Percentiles rank a stretch among this genome's conserved stretches.
Conservation (phyloP, 2,329 filamentous ascomycete species). For the Exophiala spinifera region DNA sequence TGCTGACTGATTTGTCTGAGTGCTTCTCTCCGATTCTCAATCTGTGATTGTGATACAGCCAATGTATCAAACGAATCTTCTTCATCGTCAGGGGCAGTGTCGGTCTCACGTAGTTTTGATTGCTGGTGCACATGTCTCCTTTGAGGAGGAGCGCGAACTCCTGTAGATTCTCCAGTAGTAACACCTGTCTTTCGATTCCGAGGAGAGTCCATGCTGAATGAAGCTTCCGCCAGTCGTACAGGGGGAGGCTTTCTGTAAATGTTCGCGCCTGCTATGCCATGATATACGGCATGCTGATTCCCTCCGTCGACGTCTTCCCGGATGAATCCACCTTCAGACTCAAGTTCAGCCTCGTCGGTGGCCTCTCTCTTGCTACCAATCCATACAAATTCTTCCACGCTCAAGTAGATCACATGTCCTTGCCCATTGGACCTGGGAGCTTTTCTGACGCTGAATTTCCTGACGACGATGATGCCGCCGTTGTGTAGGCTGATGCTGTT, state of each 20-base stretch:
- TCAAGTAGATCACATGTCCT: constrained; percentile 29
- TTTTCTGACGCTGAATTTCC: constrained; percentile 28
- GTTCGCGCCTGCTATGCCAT: neutral
- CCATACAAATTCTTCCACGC: constrained; percentile 28
- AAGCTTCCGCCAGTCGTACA: neutral
- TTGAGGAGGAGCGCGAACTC: neutral
- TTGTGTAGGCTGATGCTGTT: constrained; percentile 9
- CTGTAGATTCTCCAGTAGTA: neutral
- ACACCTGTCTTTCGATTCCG: neutral
- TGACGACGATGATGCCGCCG: constrained; percentile 28
- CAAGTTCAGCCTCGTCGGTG: neutral
- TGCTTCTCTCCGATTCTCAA: constrained; percentile 15
- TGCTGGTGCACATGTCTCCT: neutral
- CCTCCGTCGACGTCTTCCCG: constrained; percentile 7
- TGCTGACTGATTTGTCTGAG: constrained; percentile 15
- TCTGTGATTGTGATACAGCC: constrained; percentile 8
- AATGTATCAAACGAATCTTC: constrained; percentile 23
- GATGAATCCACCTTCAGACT: constrained; percentile 18
- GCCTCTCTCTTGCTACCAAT: constrained; percentile 7
- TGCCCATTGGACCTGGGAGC: constrained; percentile 24
- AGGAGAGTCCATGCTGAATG: neutral
- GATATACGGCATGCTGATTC: neutral
- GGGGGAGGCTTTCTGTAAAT: neutral
- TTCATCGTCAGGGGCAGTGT: constrained; percentile 15
- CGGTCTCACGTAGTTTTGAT: neutral